phyloP scores from a whole-genome alignment of 2,329 filamentous ascomycete species.

The Fusarium sp. region DNA sequence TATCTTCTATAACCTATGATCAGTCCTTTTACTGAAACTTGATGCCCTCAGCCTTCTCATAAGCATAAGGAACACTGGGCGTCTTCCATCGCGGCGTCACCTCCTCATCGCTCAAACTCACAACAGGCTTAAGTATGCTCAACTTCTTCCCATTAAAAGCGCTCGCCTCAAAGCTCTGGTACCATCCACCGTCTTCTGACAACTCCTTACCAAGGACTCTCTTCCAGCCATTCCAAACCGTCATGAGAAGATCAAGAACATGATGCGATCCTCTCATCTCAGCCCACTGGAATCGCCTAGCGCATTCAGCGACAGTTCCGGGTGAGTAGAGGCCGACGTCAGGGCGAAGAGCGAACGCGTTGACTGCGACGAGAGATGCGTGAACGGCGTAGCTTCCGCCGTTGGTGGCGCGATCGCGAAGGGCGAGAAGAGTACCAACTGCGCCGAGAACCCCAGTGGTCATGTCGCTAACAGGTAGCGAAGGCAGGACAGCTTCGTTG shows the following conservation, averaged over 20 bases:
- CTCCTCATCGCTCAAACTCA: background rate
- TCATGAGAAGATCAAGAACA: slow-evolving; percentile 17
- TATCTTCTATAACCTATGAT: rapidly evolving
- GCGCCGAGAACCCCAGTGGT: slow-evolving; percentile 47
- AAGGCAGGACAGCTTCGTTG: slow-evolving; percentile 33
- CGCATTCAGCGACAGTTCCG: background rate
- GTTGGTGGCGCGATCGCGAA: slow-evolving; percentile 45
- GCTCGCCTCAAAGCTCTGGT: slow-evolving; percentile 11
- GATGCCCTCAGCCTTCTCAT: slow-evolving; percentile 10
- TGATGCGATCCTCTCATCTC: slow-evolving; percentile 23
- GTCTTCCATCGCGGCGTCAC: slow-evolving; percentile 9
- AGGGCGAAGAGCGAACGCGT: background rate
- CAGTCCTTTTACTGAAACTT: background rate
- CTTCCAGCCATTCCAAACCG: slow-evolving; percentile 17
- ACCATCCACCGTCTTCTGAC: background rate
- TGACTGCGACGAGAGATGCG: slow-evolving; percentile 3
- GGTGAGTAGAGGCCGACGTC: slow-evolving; percentile 5
- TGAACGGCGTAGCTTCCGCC: slow-evolving; percentile 21
- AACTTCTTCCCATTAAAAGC: slow-evolving; percentile 13
- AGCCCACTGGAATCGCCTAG: slow-evolving; percentile 11
- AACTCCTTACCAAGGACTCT: background rate
- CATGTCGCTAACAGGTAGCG: slow-evolving; percentile 49
- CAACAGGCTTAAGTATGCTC: slow-evolving; percentile 17
- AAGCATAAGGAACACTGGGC: slow-evolving; percentile 18
- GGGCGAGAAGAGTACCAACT: slow-evolving; percentile 45